Base-by-base conservation (phyloP, 257 asterid species). In the Cynanchum wilfordii region DNA sequence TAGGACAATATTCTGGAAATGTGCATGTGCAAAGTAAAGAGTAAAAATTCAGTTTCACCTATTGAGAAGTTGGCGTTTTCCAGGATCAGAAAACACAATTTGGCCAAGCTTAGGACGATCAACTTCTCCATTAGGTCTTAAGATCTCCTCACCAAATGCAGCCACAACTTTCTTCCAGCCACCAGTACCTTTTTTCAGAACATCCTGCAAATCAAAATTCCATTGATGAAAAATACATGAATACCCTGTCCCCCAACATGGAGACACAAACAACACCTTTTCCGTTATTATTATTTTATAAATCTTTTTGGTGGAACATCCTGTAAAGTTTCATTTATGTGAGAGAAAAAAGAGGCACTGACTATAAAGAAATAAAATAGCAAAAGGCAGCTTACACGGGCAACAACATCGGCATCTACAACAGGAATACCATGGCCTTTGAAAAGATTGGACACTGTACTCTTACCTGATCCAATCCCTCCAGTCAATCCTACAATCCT, bases 101-200 rank as follows among this genome's bases (percentile, higher is more conserved):
- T 86, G 90, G 47, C 99, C 97, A 4, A 95, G 83, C 77, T 89
- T 90, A 19, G 87, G 87, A 2, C 98, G 92, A 86, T 95, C 96
- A 57, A 95, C 90, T 81, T 89, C 98, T 69, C 97, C 97, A 58
- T 81, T 72, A 42, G 85, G 83, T 64, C 79, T 83, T 81, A 95
- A 85, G 70, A 92, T 89, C 30, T 89, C 97, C 42, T 82, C 86
- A 40, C 98, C 96, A 68, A 95, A 91, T 36, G 97, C 87, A 8
- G 85, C 90, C 78, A 90, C 96, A 33, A 84, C 96, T 79, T 87
- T 89, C 74, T 82, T 95, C 95, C 98, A 92, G 3, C 99, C 99
- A 75, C 94, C 91, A 5, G 88, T 86, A 62, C 93, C 99, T 76
- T 90, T 84, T 80, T 82, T 92, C 87, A 95, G 78, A 52, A 85